Conservation (phyloP, 1,284 basidiomycete genomes). For the Phlebopus sp. region DNA sequence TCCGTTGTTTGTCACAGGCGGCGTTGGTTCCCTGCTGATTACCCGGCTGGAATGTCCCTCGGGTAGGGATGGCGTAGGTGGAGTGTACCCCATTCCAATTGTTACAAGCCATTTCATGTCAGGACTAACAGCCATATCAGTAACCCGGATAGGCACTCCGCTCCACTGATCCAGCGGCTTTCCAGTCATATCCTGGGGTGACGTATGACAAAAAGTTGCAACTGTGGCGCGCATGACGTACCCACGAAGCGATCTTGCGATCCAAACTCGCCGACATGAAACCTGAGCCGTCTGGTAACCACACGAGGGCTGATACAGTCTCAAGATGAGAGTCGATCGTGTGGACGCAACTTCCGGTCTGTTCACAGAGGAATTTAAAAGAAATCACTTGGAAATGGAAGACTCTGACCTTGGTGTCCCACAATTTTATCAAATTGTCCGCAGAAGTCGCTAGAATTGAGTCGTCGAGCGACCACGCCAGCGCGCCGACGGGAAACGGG, state of each 20-base stretch:
- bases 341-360: constrained; percentile 71
- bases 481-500: constrained; percentile 69
- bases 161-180: constrained; percentile 68
- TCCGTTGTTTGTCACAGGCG: constrained; percentile 36
- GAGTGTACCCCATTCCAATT: constrained; percentile 64
- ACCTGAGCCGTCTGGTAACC: constrained; percentile 85
- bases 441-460: constrained; percentile 77
- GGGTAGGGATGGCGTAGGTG: constrained; percentile 25
- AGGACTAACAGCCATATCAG: constrained; percentile 85
- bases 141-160: constrained; percentile 79
- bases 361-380: constrained; percentile 3
- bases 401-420: constrained; percentile 73
- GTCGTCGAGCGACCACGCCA: constrained; percentile 92
- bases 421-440: constrained; percentile 79
- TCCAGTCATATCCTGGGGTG: constrained; percentile 68
- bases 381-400: constrained; percentile 7
- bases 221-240: constrained; percentile 37
- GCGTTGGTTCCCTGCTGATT: constrained; percentile 37
- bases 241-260: constrained; percentile 86
- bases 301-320: constrained; percentile 82
- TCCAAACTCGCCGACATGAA: constrained; percentile 93
- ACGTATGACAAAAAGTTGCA: constrained; percentile 13
- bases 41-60: constrained; percentile 29
- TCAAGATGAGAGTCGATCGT: constrained; percentile 75
- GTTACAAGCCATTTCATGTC: constrained; percentile 83